Evolutionary conservation across 2,329 filamentous ascomycete genomes (phyloP), one percentile per base, ranked within the genome.

Genomic region (Arthrocladium fulminans): DNA sequence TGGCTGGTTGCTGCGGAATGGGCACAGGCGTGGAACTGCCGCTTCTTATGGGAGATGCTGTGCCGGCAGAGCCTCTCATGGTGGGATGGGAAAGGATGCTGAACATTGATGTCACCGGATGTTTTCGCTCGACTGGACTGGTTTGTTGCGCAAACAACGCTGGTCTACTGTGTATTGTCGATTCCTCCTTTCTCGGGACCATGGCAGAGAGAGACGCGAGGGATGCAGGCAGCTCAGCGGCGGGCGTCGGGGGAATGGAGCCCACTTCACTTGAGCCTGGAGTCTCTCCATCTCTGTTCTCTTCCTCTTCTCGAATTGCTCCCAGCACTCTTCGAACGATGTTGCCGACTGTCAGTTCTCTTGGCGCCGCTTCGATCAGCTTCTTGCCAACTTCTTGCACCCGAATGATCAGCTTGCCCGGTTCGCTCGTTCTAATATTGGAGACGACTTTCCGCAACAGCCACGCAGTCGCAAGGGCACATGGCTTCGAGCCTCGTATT

Each of bases 281-380:
- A 43, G 67, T 68, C 50, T 82, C 71, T 34, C 76, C 77, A 42
- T 81, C 51, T 86, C 86, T 22, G 38, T 45, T 35, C 58, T 86
- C 83, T 32, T 86, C 85, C 61, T 97, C 89, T 61, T 96, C 89
- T 45, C 92, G 81, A 55, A 98, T 92, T 54, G 98, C 75, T 37
- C 88, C 86, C 30, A 98, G 73, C 2, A 97, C 86, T 53, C 92
- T 82, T 52, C 89, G 81, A 40, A 96, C 87, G 57, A 98, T 89
- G 62, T 98, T 98, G 45, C 88, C 90, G 38, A 96, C 88, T 3
- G 88, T 87, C 58, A 95, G 83, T 69, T 97, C 92, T 52, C 84
- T 80, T 13, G 90, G 90, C 60, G 94, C 88, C 6, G 92, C 89
- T 48, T 84, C 79, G 29, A 85, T 82, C 37, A 98, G 74, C 48